phyloP scores from a whole-genome alignment of 495 filamentous ascomycete species.

The Pseudoneurospora amorphoporcata region DNA sequence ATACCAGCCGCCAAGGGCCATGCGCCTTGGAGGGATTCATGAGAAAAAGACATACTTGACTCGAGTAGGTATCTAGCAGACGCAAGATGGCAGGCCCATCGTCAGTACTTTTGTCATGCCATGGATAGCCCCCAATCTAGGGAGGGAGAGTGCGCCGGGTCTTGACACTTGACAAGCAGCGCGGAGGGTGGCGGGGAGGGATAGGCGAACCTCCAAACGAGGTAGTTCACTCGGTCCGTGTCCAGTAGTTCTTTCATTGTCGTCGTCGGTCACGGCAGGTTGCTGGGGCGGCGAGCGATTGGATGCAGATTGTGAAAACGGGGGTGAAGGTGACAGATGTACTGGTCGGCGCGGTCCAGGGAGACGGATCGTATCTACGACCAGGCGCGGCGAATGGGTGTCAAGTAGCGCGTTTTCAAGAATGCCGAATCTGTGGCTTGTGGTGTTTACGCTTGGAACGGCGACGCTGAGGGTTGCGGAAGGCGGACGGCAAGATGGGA shows the following conservation, averaged over 20 bases:
- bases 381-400: conserved; percentile 8
- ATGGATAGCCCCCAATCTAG: neutral
- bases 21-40: conserved; percentile 5
- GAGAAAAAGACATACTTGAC: conserved; percentile 55
- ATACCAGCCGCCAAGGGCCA: neutral
- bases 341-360: neutral
- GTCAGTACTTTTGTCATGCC: neutral
- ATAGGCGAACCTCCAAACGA: conserved; percentile 86
- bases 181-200: conserved; percentile 6
- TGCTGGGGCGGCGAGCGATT: conserved; percentile 17
- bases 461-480: neutral
- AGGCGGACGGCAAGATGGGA: neutral
- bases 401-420: conserved; percentile 2
- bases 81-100: neutral
- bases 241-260: conserved; percentile 58
- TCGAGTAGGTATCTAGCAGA: conserved; percentile 70
- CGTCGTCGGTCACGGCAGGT: conserved; percentile 17
- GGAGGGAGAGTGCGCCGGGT: neutral
- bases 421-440: neutral
- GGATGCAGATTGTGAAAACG: neutral
- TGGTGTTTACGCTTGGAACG: neutral
- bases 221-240: conserved; percentile 93
- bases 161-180: conserved; percentile 18
- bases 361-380: neutral
- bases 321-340: neutral